Evolutionary conservation across 1,284 basidiomycete genomes (phyloP), one percentile per base, ranked within the genome.

Genomic region (Kwoniella shivajii): DNA sequence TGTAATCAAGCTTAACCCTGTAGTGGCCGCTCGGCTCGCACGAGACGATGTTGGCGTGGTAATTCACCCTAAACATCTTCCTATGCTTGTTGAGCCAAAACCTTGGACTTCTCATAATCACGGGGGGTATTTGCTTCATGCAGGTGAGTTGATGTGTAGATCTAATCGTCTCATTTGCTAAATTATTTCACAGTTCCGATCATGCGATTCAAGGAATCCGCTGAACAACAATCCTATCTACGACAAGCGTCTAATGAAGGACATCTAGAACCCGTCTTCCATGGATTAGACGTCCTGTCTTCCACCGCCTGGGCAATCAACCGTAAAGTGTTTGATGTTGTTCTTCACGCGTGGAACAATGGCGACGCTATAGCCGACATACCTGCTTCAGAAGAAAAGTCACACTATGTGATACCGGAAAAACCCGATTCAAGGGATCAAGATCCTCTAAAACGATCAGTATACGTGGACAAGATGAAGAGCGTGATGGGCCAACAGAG

Each of bases 251-350:
- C 88, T 3, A 80, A 84, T 4, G 80, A 83, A 13, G 88, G 90
- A 4, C 86, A 88, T 52, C 84, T 97, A 30, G 91, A 96, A 69
- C 83, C 89, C 6, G 86, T 97, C 10, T 92, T 88, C 70, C 87
- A 90, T 6, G 90, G 90, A 6, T 83, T 99, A 10, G 93, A 99
- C 69, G 90, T 92, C 4, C 83, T 99, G 0, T 90, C 93, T 3
- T 84, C 84, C 64, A 98, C 93, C 0, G 88, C 94, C 0, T 99
- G 96, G 95, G 80, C 82, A 61, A 87, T 98, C 78, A 98, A 98
- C 79, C 80, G 85, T 71, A 72, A 84, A 4, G 81, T 90, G 11
- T 89, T 89, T 63, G 84, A 89, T 58, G 81, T 89, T 60, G 85
- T 90, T 27, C 79, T 87, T 20, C 62, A 84, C 61, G 86, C 88